phyloP scores from a whole-genome alignment of 2,329 filamentous ascomycete genomes.

The Trichoderma sp. region DNA sequence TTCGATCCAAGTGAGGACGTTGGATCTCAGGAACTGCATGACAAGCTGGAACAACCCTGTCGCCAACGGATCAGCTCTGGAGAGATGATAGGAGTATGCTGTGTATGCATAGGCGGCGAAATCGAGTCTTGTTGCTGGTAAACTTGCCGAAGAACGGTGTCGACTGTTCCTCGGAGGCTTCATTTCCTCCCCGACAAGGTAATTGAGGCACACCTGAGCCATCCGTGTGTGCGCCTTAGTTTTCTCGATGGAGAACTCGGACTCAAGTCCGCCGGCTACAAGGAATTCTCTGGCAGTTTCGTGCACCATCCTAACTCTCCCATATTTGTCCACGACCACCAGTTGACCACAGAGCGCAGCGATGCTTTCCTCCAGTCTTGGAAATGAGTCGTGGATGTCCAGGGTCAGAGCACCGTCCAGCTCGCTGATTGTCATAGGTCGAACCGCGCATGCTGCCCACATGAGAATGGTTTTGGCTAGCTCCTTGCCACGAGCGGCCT shows the following conservation, averaged over 20 bases:
- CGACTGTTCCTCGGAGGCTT: constrained; percentile 37
- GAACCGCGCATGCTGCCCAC: constrained; percentile 42
- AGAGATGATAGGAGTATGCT: constrained; percentile 44
- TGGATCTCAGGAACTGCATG: constrained; percentile 39
- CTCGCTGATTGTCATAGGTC: constrained; percentile 43
- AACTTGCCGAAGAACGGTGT: constrained; percentile 26
- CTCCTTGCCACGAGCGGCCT: constrained; percentile 34
- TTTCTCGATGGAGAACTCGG: constrained; percentile 39
- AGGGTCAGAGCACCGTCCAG: constrained; percentile 32
- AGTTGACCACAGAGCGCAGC: constrained; percentile 38
- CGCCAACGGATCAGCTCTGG: constrained; percentile 33
- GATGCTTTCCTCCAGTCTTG: constrained; percentile 41
- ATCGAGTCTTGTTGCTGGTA: constrained; percentile 28
- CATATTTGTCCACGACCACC: constrained; percentile 38
- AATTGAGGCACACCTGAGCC: constrained; percentile 41
- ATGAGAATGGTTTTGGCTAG: constrained; percentile 44
- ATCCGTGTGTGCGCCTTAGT: constrained; percentile 39
- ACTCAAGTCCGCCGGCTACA: constrained; percentile 26
- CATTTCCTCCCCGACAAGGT: constrained; percentile 43
- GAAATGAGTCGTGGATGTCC: constrained; percentile 31
- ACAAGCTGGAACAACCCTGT: constrained; percentile 35
- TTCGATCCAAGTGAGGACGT: constrained; percentile 46
- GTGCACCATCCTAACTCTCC: constrained; percentile 44
- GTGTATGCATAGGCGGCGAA: constrained; percentile 39
- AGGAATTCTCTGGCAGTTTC: constrained; percentile 44